A percentile compares a stretch with the other conserved stretches of the same genome.
Conservation (phyloP, 495 filamentous ascomycete genomes). For the Corynascus novoguineensis region DNA sequence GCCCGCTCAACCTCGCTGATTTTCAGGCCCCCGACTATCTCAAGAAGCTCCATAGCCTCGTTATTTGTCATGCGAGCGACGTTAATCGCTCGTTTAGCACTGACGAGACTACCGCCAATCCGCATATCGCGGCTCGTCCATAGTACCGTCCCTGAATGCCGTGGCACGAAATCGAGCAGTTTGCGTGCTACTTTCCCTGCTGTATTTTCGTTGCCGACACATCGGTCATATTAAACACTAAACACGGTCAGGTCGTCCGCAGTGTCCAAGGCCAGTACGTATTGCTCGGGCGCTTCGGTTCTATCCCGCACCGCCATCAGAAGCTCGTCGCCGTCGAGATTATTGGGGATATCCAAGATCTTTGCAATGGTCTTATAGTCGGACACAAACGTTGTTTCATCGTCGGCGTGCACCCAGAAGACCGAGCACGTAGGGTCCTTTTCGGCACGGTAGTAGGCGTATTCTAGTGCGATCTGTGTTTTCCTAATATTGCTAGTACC, state of each 20-base stretch:
- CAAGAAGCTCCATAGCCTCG: constrained; percentile 16
- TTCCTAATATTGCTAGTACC: constrained; percentile 15
- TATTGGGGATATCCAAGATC: constrained; percentile 14
- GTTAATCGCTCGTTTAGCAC: constrained; percentile 10
- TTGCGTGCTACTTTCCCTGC: not conserved
- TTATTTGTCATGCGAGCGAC: constrained; percentile 16
- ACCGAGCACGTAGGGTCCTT: constrained; percentile 22
- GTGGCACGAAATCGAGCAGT: constrained; percentile 10
- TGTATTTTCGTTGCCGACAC: not conserved
- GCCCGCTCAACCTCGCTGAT: constrained; percentile 12
- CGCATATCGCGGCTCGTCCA: constrained; percentile 30
- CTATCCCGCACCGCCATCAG: constrained; percentile 9
- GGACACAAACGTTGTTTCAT: constrained; percentile 24
- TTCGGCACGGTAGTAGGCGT: constrained; percentile 25
- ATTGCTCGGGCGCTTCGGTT: constrained; percentile 21
- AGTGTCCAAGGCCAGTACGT: constrained; percentile 38
- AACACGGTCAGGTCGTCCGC: constrained; percentile 31
- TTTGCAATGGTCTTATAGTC: constrained; percentile 28
- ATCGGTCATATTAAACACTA: constrained; percentile 10
- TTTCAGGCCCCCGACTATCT: constrained; percentile 7
- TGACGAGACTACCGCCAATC: constrained; percentile 17
- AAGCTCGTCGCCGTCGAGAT: constrained; percentile 9
- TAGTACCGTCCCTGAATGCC: constrained; percentile 24
- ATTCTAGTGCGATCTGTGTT: constrained; percentile 28
- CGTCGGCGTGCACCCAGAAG: constrained; percentile 34